Evolutionary conservation across 768 basidiomycete genomes (phyloP).

Genomic region (Tylopilus cervinicoccineus): DNA sequence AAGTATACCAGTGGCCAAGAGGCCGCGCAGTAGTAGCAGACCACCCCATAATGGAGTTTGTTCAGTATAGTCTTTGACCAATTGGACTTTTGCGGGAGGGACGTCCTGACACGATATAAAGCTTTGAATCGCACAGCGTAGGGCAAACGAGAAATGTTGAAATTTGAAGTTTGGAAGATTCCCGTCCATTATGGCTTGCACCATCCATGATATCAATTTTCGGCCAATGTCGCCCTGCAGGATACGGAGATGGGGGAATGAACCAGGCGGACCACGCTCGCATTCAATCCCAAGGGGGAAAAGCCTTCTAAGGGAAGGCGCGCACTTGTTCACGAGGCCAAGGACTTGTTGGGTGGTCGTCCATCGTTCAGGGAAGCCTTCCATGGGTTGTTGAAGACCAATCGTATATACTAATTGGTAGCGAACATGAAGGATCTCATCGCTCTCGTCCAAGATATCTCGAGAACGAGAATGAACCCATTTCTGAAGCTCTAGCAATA

Average conservation of each 20-base stretch:
- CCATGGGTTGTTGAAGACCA: conserved; percentile 26
- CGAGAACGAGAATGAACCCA: conserved; percentile 27
- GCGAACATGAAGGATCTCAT: conserved; percentile 32
- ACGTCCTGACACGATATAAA: conserved; percentile 23
- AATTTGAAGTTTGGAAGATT: conserved; percentile 17
- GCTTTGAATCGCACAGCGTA: conserved; percentile 9
- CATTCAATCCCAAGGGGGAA: conserved; percentile 18
- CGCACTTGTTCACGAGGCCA: conserved; percentile 20
- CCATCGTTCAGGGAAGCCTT: conserved; percentile 36
- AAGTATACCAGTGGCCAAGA: conserved; percentile 31
- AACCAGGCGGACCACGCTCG: conserved; percentile 7
- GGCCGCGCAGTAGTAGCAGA: conserved; percentile 33
- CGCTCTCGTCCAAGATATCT: conserved; percentile 31
- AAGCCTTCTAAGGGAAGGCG: not conserved
- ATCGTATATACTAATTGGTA: conserved; percentile 37
- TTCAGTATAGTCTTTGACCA: conserved; percentile 7
- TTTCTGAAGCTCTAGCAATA: conserved; percentile 25
- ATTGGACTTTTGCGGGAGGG: not conserved
- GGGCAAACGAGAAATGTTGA: not conserved
- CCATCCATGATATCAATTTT: conserved; percentile 11
- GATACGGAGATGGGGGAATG: conserved; percentile 26
- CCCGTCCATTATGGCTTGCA: conserved; percentile 13
- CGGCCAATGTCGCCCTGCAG: conserved; percentile 10
- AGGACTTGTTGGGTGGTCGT: conserved; percentile 30
- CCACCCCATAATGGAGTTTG: conserved; percentile 14